Conservation (phyloP, 495 filamentous ascomycete genomes). For the Oidiodendron maius region DNA sequence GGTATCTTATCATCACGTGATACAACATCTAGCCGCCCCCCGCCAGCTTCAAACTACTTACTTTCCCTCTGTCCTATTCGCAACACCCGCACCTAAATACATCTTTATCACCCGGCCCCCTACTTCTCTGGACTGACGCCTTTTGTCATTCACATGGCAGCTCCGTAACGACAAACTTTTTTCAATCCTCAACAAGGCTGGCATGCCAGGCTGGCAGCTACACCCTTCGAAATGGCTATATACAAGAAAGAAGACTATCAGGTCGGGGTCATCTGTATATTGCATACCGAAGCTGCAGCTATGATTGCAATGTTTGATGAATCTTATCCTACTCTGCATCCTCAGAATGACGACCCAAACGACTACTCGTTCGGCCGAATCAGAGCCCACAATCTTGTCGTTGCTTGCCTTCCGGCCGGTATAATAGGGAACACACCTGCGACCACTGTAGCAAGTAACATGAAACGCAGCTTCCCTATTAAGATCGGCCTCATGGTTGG, state of each 20-base stretch:
- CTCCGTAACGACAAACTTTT: too few relatives aligned
- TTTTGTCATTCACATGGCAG: too few relatives aligned
- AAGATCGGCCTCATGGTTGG: constrained; percentile 40
- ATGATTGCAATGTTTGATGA: constrained; percentile 40
- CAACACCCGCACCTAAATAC: too few relatives aligned
- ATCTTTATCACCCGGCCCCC: too few relatives aligned
- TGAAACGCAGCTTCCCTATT: constrained; percentile 35
- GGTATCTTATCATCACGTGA: too few relatives aligned
- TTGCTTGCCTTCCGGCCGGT: constrained; percentile 29
- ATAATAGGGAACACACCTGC: constrained; percentile 31
- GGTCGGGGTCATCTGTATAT: constrained; percentile 42
- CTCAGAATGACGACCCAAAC: constrained; percentile 22
- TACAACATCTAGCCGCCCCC: too few relatives aligned
- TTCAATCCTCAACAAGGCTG: too few relatives aligned
- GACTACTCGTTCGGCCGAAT: constrained; percentile 31
- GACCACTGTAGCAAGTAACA: constrained; percentile 25
- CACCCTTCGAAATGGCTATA: too few relatives aligned
- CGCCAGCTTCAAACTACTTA: too few relatives aligned
- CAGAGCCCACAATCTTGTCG: constrained; percentile 34
- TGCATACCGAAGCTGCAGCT: constrained; percentile 37
- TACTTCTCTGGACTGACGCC: too few relatives aligned
- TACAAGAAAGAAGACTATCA: constrained; percentile 33
- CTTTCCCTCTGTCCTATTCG: too few relatives aligned
- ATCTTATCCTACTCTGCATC: background rate
- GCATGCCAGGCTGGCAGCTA: too few relatives aligned